These are phyloP conservation scores for Odontarrhena argentea DNA, from an alignment of 345 rosid genomes.

Conservation along the genomic window DNA sequence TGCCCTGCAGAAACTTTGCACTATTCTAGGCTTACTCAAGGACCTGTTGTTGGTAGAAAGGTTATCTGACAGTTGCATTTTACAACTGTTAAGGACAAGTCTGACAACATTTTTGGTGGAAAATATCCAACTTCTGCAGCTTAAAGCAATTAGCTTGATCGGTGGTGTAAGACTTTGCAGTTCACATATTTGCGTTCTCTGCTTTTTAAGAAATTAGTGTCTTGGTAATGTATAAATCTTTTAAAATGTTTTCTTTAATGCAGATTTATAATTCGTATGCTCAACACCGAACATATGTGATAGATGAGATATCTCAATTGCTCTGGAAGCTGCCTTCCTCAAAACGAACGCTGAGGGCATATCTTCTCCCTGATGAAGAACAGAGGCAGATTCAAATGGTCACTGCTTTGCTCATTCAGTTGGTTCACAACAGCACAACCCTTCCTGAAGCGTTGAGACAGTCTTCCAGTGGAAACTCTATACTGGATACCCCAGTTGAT, in stretches of 20 bases:
- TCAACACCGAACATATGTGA: slow-evolving; percentile 81
- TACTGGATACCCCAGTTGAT: slow-evolving; percentile 72
- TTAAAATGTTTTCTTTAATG: slow-evolving; percentile 31
- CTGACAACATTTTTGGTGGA: slow-evolving; percentile 90
- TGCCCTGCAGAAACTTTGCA: slow-evolving; percentile 87
- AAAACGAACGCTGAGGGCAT: slow-evolving; percentile 75
- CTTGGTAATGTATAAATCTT: slow-evolving; percentile 19
- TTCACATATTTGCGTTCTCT: slow-evolving; percentile 5
- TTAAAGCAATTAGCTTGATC: slow-evolving; percentile 83
- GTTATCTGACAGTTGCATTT: slow-evolving; percentile 94
- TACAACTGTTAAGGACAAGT: slow-evolving; percentile 88
- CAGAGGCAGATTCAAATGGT: slow-evolving; percentile 98
- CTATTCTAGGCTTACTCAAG: slow-evolving; percentile 86
- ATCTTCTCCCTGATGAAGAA: slow-evolving; percentile 97
- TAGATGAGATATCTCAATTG: slow-evolving; percentile 87
- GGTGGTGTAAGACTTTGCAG: slow-evolving; percentile 66
- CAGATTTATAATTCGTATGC: slow-evolving; percentile 89
- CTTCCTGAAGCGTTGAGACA: slow-evolving; percentile 80
- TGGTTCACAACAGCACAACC: slow-evolving; percentile 88
- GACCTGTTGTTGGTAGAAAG: slow-evolving; percentile 86
- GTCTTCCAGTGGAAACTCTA: slow-evolving; percentile 57
- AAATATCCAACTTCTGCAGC: slow-evolving; percentile 93
- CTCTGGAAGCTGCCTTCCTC: slow-evolving; percentile 89
- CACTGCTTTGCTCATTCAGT: slow-evolving; percentile 90
- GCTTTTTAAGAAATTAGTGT: slow-evolving; percentile 6